Evolutionary conservation across 2,329 filamentous ascomycete species (phyloP).

Genomic region (Ceratocystis destructans): DNA sequence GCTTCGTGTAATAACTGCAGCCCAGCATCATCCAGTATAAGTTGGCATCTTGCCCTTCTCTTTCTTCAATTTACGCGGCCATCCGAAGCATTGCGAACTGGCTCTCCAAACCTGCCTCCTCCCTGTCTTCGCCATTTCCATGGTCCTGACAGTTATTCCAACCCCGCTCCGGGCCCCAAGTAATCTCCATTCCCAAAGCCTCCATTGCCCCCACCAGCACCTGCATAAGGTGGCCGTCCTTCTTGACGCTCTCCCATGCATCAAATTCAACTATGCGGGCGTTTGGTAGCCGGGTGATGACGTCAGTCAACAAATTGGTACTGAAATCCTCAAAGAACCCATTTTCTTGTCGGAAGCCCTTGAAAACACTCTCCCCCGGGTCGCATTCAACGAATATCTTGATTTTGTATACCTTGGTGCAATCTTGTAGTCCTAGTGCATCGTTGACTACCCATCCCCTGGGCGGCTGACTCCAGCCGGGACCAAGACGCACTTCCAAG

Average conservation of each 20-base stretch:
- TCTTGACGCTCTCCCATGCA: slow-evolving; percentile 51
- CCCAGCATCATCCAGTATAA: too few species aligned
- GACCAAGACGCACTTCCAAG: slow-evolving; percentile 57
- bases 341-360: slow-evolving; percentile 50
- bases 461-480: slow-evolving; percentile 58
- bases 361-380: slow-evolving; percentile 52
- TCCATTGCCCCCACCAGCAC: slow-evolving; percentile 42
- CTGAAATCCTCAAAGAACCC: slow-evolving; percentile 60
- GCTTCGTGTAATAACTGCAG: too few species aligned
- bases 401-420: slow-evolving; percentile 43
- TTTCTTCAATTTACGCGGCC: neutral
- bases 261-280: slow-evolving; percentile 54
- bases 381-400: slow-evolving; percentile 60
- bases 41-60: too few species aligned
- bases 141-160: slow-evolving; percentile 45
- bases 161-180: slow-evolving; percentile 53
- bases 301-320: slow-evolving; percentile 38
- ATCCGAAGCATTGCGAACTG: slow-evolving; percentile 2
- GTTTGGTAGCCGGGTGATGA: slow-evolving; percentile 44
- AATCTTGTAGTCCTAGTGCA: slow-evolving; percentile 49
- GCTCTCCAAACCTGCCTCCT: neutral
- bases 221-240: slow-evolving; percentile 49
- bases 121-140: slow-evolving; percentile 12
- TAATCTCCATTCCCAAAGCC: slow-evolving; percentile 38
- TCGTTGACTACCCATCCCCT: slow-evolving; percentile 55